Evolutionary conservation across 1,284 basidiomycete species (phyloP).

Genomic region (Amylostereum areolatum): DNA sequence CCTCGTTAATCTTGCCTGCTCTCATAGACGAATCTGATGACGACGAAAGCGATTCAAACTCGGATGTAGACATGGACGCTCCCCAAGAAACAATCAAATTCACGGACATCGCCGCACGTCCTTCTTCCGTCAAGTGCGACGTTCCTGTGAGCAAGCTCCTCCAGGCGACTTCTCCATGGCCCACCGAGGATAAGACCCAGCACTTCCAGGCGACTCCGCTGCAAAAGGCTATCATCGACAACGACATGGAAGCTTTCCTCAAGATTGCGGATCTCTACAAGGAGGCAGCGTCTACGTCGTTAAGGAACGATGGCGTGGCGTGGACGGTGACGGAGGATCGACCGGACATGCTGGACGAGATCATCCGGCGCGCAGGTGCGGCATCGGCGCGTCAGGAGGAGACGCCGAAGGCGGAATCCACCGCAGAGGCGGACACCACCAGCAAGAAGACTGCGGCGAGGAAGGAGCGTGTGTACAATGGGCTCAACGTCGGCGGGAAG

Average conservation of each 20-base stretch:
- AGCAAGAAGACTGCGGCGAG: conserved; percentile 17
- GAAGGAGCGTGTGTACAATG: conserved; percentile 43
- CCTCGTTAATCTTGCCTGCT: background rate
- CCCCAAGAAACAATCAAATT: conserved; percentile 28
- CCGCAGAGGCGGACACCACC: conserved; percentile 9
- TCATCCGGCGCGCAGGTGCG: conserved; percentile 45
- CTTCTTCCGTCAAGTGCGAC: conserved; percentile 34
- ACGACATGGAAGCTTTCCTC: conserved; percentile 47
- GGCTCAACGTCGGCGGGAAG: conserved; percentile 42
- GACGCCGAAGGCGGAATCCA: conserved; percentile 27
- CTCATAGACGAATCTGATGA: conserved; percentile 28
- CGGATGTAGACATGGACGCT: conserved; percentile 14
- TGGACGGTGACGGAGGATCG: conserved; percentile 33
- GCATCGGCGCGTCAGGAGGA: too few species aligned
- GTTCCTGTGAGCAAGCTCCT: conserved; percentile 33
- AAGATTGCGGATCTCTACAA: conserved; percentile 39
- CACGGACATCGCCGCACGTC: conserved; percentile 42
- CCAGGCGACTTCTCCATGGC: conserved; percentile 11
- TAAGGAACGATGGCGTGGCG: conserved; percentile 13
- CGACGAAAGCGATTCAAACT: conserved; percentile 9
- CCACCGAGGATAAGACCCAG: conserved; percentile 7
- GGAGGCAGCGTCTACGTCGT: conserved; percentile 11
- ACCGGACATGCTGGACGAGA: conserved; percentile 44
- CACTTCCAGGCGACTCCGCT: conserved; percentile 15
- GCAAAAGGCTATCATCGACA: conserved; percentile 30